Conservation (phyloP, 768 basidiomycete genomes). For the Mycena galericulata region DNA sequence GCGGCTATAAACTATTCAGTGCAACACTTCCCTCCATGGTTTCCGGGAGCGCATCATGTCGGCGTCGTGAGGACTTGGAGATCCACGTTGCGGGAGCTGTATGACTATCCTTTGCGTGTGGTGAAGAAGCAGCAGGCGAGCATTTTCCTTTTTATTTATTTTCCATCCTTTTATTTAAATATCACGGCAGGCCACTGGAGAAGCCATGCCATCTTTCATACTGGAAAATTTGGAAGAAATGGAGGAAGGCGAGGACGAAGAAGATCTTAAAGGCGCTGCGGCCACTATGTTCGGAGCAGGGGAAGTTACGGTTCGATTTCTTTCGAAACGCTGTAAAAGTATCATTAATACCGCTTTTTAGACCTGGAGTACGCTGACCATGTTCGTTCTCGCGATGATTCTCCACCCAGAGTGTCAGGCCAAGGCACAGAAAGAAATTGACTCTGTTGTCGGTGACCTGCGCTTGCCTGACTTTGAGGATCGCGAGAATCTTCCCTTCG, state of each 20-base stretch:
- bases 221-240: not conserved
- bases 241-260: not conserved
- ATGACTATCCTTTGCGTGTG: conserved; percentile 1
- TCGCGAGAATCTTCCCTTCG: conserved; percentile 36
- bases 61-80: conserved; percentile 6
- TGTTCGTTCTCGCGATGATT: conserved; percentile 47
- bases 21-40: conserved; percentile 47
- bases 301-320: conserved; percentile 50
- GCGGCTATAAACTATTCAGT: conserved; percentile 39
- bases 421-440: conserved; percentile 47
- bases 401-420: conserved; percentile 45
- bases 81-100: not conserved
- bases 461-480: conserved; percentile 44
- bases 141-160: conserved; percentile 28
- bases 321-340: not conserved
- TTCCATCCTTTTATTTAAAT: too few species aligned
- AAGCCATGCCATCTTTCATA: conserved; percentile 12
- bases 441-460: conserved; percentile 41
- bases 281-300: conserved; percentile 11
- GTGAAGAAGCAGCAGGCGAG: conserved; percentile 34
- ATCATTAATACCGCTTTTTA: not conserved
- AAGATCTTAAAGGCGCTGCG: conserved; percentile 9
- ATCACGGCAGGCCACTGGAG: not conserved
- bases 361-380: conserved; percentile 4
- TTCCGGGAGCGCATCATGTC: conserved; percentile 45